Evolutionary conservation across 352 stramenopile genomes (phyloP).

Genomic region (Phytophthora cactorum): DNA sequence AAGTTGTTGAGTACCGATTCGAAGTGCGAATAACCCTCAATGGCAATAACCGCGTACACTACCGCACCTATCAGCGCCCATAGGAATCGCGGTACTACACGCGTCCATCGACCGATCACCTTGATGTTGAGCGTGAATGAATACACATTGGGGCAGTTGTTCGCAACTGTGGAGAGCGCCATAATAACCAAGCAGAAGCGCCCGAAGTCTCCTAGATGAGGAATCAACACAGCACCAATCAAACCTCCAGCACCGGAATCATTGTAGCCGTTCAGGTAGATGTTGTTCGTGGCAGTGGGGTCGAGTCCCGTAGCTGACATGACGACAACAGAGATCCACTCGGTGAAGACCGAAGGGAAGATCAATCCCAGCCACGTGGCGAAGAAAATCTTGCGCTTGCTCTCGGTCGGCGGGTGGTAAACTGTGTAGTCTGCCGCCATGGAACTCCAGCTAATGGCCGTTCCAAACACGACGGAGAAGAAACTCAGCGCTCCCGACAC

Average conservation of each 20-base stretch:
- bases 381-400: constrained; percentile 53
- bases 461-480: constrained; percentile 42
- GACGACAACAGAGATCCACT: constrained; percentile 43
- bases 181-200: constrained; percentile 53
- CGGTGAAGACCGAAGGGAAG: constrained; percentile 43
- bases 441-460: constrained; percentile 41
- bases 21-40: constrained; percentile 47
- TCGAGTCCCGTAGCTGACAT: constrained; percentile 45
- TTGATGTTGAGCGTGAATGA: constrained; percentile 53
- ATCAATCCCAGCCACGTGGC: constrained; percentile 40
- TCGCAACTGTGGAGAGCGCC: constrained; percentile 50
- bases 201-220: constrained; percentile 39
- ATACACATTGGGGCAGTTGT: constrained; percentile 58
- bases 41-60: constrained; percentile 41
- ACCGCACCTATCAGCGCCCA: constrained; percentile 44
- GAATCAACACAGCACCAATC: constrained; percentile 42
- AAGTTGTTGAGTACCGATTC: constrained; percentile 52
- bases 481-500: constrained; percentile 46
- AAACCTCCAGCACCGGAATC: constrained; percentile 39
- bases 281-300: constrained; percentile 22
- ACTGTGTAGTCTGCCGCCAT: constrained; percentile 52
- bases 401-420: constrained; percentile 45
- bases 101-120: constrained; percentile 42
- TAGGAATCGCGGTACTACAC: constrained; percentile 35
- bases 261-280: constrained; percentile 44